Evolutionary conservation across 1,284 basidiomycete genomes (phyloP), one percentile per base, ranked within the genome.

Genomic region (Moesziomyces sp.): DNA sequence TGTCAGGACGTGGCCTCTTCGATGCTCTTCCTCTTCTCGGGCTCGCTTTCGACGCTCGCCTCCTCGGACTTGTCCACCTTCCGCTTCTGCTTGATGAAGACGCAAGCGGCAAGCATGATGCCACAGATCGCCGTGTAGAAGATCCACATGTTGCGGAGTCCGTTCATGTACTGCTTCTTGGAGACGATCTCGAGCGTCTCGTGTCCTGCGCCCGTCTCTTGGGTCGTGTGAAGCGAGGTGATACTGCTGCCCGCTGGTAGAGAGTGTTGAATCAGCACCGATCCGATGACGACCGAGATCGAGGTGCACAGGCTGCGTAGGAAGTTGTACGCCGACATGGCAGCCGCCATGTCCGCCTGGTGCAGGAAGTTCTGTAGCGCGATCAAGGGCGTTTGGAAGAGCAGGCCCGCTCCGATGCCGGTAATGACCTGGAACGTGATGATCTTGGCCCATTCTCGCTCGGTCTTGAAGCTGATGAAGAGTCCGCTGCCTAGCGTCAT

Each of bases 391-490:
- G 34, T 52, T 26, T 52, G 51, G 51, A 52, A 52, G 16, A 52
- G 51, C 23, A 52, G 26, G 3, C 51, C 51, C 1, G 51, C 40
- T 10, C 51, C 51, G 9, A 52, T n/a, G n/a, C 51, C 51, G 3
- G 51, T 34, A 18, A 52, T 44, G 40, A 52, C 43, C 18, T 52
- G 51, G 19, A 40, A 52, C 28, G 26, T 16, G 42, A 52, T 52
- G 42, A 52, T 45, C 42, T 52, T 52, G 51, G 24, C 26, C 51
- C 51, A 52, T 13, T 52, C 51, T 23, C 51, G n/a, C 28, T 52
- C 51, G 18, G 51, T 43, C 19, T 52, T 44, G 51, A 52, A 52
- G 51, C 51, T 52, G 43, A 52, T 52, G n/a, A 52, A 52, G 23
- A 52, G 51, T 6, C 51, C 51, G n/a, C 51, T 52, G 11, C 51